Base-by-base conservation (phyloP, 345 rosid species). In the Linum lewisii region DNA sequence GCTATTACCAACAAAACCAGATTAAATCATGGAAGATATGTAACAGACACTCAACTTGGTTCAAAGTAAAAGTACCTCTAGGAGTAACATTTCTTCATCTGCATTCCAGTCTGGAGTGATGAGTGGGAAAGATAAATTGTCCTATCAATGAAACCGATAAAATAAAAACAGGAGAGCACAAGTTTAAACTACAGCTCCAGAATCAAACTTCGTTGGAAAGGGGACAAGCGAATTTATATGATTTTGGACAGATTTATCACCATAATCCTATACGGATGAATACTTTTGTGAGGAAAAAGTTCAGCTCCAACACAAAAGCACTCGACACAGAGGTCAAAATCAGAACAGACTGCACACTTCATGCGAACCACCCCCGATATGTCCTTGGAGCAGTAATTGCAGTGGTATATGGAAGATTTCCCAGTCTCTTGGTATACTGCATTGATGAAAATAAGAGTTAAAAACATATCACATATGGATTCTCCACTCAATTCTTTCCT, bases 271-370 rank as follows among this genome's bases (percentile, higher is more conserved):
- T 87, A 85, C 0, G 74, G 94, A 64, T 93, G 99, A 71, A 68
- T 84, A 72, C 86, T 63, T 78, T 78, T 84, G 65, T 89, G 97
- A 63, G 88, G 85, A 65, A 34, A 65, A 60, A 83, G 75, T 61
- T 93, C 92, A 72, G 81, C 95, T 60, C 97, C 95, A n/a, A 87
- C 85, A 52, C 79, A 82, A 44, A 87, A 89, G 66, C 99, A 93
- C 68, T 87, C 97, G 5, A 93, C 63, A 64, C 99, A 93, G 64
- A 93, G 99, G 71, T 93, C 97, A 70, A 85, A 93, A 78, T 89
- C 94, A 6, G 78, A 71, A 65, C 99, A 93, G 34, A 81, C 59
- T 25, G 90, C 97, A 71, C 97, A 89, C 73, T 80, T 93, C 51
- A 89, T 75, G 36, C 97, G 97, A 72, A 93, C 69, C 78, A 73